These are phyloP conservation scores for Sicyos edulis DNA, from an alignment of 306 rosid species.

Conservation along the genomic window DNA sequence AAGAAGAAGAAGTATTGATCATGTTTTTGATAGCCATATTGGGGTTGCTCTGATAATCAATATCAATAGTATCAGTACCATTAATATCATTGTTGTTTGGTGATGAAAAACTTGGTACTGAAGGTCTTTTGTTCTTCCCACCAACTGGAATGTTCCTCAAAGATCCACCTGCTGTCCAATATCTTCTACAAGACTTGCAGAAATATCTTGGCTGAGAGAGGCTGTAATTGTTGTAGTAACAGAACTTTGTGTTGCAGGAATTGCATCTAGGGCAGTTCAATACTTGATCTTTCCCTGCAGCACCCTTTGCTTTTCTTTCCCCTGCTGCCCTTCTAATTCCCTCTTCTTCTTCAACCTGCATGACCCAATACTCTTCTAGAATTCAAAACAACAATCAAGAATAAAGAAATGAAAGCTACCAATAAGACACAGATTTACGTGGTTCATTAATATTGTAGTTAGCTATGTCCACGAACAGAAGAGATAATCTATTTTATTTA, in stretches of 20 bases:
- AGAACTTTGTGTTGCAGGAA: constrained; percentile 89
- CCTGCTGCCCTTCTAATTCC: constrained; percentile 32
- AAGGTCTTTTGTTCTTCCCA: constrained; percentile 85
- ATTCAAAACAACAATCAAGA: too few relatives aligned
- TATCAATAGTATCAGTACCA: not conserved
- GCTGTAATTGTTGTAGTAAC: constrained; percentile 91
- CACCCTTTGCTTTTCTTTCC: constrained; percentile 62
- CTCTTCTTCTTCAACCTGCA: constrained; percentile 31
- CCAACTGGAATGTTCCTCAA: constrained; percentile 94
- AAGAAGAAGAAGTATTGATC: constrained; percentile 25
- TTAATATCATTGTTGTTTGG: not conserved
- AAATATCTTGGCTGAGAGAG: constrained; percentile 94
- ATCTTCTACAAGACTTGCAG: constrained; percentile 92
- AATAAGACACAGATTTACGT: too few relatives aligned
- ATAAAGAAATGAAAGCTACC: too few relatives aligned
- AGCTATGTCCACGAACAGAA: too few relatives aligned
- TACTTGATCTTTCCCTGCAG: constrained; percentile 64
- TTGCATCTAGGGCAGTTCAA: constrained; percentile 96
- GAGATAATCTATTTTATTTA: too few relatives aligned
- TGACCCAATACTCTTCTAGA: not conserved
- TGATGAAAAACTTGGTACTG: constrained; percentile 21
- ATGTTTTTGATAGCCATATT: not conserved
- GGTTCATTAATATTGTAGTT: too few relatives aligned
- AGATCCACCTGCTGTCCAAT: constrained; percentile 99
- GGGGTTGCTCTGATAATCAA: constrained; percentile 18